Conservation (phyloP, 1,284 basidiomycete species). For the Apiotrichum sp. region DNA sequence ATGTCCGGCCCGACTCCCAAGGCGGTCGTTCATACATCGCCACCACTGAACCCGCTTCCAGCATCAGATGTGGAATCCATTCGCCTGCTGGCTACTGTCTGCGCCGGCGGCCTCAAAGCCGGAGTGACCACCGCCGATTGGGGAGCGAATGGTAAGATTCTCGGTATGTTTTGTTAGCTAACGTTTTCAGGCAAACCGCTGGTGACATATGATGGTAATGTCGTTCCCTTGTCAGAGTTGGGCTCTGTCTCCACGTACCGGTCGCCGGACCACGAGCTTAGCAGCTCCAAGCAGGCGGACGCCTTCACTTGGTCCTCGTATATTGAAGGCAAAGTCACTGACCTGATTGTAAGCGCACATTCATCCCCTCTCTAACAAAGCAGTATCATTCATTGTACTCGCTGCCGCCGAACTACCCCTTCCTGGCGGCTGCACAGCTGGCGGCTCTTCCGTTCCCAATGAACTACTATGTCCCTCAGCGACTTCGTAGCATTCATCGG, state of each 20-base stretch:
- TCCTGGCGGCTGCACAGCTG: conserved; percentile 29
- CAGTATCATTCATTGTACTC: conserved; percentile 44
- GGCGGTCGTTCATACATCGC: conserved; percentile 29
- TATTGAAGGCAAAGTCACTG: conserved; percentile 37
- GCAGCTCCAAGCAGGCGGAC: conserved; percentile 25
- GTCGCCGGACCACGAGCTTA: conserved; percentile 28
- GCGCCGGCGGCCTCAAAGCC: conserved; percentile 20
- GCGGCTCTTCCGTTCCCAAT: conserved; percentile 29
- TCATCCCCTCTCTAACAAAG: background rate
- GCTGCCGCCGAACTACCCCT: conserved; percentile 37
- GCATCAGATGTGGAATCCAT: conserved; percentile 32
- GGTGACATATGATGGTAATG: conserved; percentile 20
- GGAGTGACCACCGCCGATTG: conserved; percentile 25
- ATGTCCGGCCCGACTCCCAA: conserved; percentile 1
- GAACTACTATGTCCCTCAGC: conserved; percentile 39
- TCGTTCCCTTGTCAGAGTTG: conserved; percentile 19
- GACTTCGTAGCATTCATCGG: conserved; percentile 30
- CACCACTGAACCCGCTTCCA: conserved; percentile 28
- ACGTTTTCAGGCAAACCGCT: conserved; percentile 26
- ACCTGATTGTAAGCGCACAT: conserved; percentile 33
- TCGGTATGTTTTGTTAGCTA: background rate
- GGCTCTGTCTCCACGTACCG: conserved; percentile 22
- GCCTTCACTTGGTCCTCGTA: conserved; percentile 33
- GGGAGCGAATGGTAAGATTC: conserved; percentile 20
- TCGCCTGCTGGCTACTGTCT: conserved; percentile 25